These are phyloP conservation scores for Phytophthora pistaciae DNA, from an alignment of 352 stramenopile species.

Conservation along the genomic window DNA sequence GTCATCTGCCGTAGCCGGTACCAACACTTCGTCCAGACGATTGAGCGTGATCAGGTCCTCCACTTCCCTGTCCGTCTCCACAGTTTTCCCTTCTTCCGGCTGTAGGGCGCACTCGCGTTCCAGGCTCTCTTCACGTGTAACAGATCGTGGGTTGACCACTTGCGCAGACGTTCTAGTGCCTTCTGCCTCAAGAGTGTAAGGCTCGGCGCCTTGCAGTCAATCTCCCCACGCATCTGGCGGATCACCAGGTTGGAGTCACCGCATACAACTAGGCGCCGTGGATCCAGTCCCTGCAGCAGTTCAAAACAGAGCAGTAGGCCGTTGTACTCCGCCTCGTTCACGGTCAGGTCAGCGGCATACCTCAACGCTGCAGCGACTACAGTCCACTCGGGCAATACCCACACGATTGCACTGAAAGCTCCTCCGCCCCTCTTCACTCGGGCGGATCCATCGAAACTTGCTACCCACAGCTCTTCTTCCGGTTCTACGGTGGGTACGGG, in stretches of 20 bases:
- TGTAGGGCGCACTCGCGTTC: too few relatives aligned
- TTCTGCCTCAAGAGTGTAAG: not conserved
- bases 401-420: conserved; percentile 14
- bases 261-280: not conserved
- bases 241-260: conserved; percentile 12
- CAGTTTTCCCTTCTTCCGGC: too few relatives aligned
- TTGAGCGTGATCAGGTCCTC: too few relatives aligned
- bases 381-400: conserved; percentile 20
- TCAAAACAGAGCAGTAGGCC: not conserved
- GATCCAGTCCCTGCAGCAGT: not conserved
- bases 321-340: conserved; percentile 34
- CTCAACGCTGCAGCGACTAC: not conserved
- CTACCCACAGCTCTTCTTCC: conserved; percentile 3
- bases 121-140: conserved; percentile 5
- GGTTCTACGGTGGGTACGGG: not conserved
- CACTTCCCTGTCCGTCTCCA: too few relatives aligned
- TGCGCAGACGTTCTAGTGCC: not conserved
- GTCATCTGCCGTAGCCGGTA: too few relatives aligned
- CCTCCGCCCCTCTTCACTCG: conserved; percentile 9
- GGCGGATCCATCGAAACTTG: conserved; percentile 31
- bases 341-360: conserved; percentile 2
- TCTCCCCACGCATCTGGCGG: conserved; percentile 8
- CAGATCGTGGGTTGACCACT: not conserved
- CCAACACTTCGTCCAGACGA: too few relatives aligned
- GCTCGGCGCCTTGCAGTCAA: not conserved